These are phyloP conservation scores for Penicillium malachiteum DNA, from an alignment of 495 filamentous ascomycete genomes.

Conservation along the genomic window DNA sequence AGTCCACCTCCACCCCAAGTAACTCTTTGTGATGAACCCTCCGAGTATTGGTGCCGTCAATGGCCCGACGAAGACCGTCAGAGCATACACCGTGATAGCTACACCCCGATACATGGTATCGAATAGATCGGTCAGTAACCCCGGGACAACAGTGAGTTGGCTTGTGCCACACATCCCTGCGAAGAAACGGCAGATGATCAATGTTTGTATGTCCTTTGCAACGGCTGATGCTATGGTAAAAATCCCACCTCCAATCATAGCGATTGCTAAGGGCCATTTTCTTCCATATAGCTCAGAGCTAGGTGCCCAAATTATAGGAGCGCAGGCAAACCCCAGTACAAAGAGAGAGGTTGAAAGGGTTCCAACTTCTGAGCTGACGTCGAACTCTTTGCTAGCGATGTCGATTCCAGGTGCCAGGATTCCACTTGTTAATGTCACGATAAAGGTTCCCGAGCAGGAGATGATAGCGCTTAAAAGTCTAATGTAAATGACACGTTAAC, in stretches of 20 bases:
- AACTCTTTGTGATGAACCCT: slow-evolving; percentile 39
- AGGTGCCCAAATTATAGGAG: slow-evolving; percentile 62
- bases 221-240: slow-evolving; percentile 57
- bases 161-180: slow-evolving; percentile 50
- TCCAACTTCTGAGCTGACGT: slow-evolving; percentile 47
- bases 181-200: slow-evolving; percentile 54
- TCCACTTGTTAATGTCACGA: slow-evolving; percentile 50
- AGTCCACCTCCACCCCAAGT: slow-evolving; percentile 51
- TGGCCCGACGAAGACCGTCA: slow-evolving; percentile 50
- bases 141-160: slow-evolving; percentile 50
- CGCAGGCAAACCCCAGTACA: slow-evolving; percentile 53
- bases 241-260: slow-evolving; percentile 50
- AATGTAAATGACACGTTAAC: too few species aligned
- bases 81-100: slow-evolving; percentile 51
- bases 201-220: slow-evolving; percentile 56
- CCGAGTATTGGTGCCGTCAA: slow-evolving; percentile 48
- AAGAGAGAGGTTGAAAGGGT: slow-evolving; percentile 54
- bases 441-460: slow-evolving; percentile 51
- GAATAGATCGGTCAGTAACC: slow-evolving; percentile 53
- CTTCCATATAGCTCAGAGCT: slow-evolving; percentile 74
- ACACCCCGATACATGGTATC: slow-evolving; percentile 46
- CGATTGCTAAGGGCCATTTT: slow-evolving; percentile 53
- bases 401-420: slow-evolving; percentile 53
- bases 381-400: slow-evolving; percentile 43
- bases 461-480: slow-evolving; percentile 33